phyloP scores from a whole-genome alignment of 169 alveolate genomes.

The Pseudocohnilembus persalinus region DNA sequence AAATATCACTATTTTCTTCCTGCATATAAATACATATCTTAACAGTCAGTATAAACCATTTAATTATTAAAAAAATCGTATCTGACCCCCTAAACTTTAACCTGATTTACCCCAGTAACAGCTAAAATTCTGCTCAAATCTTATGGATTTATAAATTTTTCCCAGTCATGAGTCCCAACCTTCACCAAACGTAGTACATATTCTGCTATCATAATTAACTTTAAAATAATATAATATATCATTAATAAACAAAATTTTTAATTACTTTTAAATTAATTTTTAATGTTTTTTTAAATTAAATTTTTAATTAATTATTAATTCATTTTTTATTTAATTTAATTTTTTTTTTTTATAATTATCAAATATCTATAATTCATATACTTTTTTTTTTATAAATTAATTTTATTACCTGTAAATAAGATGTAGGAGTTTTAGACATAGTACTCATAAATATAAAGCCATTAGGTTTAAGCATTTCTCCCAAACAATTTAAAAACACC shows the following conservation, averaged over 20 bases:
- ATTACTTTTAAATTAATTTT: no score
- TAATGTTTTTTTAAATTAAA: no score
- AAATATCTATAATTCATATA: no score
- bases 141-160: slow-evolving; percentile 48
- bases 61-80: slow-evolving; percentile 4
- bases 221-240: no score
- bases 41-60: not conserved
- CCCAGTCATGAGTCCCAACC: slow-evolving; percentile 75
- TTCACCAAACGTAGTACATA: slow-evolving; percentile 51
- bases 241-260: no score
- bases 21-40: not conserved
- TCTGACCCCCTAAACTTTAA: slow-evolving; percentile 9
- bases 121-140: slow-evolving; percentile 21
- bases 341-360: not conserved
- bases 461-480: slow-evolving; percentile 45
- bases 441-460: slow-evolving; percentile 63
- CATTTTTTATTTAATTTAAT: no score
- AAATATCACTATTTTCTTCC: not conserved
- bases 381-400: not conserved
- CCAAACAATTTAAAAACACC: slow-evolving; percentile 32
- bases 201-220: slow-evolving; percentile 53
- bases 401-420: slow-evolving; percentile 32
- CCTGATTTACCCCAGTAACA: slow-evolving; percentile 10
- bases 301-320: no score
- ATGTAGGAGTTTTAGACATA: slow-evolving; percentile 56